phyloP scores from a whole-genome alignment of 768 basidiomycete species.

The Flagelloscypha sp. region DNA sequence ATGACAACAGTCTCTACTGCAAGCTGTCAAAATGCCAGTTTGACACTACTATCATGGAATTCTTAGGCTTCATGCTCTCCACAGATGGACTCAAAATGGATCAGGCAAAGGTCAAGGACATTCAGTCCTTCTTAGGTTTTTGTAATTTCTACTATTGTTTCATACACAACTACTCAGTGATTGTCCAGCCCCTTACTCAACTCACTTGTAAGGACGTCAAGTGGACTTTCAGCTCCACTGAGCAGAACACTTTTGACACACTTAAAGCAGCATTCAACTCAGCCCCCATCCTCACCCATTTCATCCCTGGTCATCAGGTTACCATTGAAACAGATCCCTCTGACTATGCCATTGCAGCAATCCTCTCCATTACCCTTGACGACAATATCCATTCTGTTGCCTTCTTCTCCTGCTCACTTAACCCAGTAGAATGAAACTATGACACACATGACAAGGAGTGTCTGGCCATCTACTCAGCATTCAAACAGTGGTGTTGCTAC shows the following conservation, averaged over 20 bases:
- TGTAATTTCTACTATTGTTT: conserved; percentile 37
- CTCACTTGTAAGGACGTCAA: conserved; percentile 18
- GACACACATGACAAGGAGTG: conserved; percentile 45
- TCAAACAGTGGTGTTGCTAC: conserved; percentile 8
- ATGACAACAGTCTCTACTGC: conserved; percentile 20
- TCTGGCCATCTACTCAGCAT: conserved; percentile 31
- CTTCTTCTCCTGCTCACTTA: conserved; percentile 24
- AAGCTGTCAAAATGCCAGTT: conserved; percentile 36
- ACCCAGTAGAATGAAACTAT: conserved; percentile 34
- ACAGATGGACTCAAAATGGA: conserved; percentile 27
- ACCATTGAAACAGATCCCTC: conserved; percentile 23
- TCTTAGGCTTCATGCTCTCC: conserved; percentile 31
- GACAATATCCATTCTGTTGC: conserved; percentile 26
- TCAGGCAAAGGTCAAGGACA: conserved; percentile 26
- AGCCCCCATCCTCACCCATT: conserved; percentile 18
- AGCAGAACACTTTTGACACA: conserved; percentile 18
- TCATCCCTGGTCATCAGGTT: conserved; percentile 9
- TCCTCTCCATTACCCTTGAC: conserved; percentile 19
- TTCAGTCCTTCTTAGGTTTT: conserved; percentile 34
- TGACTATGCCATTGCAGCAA: conserved; percentile 19
- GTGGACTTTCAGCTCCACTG: conserved; percentile 12
- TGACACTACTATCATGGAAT: conserved; percentile 26
- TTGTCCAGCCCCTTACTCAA: conserved; percentile 20
- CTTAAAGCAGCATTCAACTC: conserved; percentile 20
- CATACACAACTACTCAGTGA: conserved; percentile 25